A percentile compares a stretch with the other conserved stretches of the same genome.
These are phyloP conservation scores for Diaporthe destruens DNA, from an alignment of 2,329 filamentous ascomycete species.

Conservation along the genomic window DNA sequence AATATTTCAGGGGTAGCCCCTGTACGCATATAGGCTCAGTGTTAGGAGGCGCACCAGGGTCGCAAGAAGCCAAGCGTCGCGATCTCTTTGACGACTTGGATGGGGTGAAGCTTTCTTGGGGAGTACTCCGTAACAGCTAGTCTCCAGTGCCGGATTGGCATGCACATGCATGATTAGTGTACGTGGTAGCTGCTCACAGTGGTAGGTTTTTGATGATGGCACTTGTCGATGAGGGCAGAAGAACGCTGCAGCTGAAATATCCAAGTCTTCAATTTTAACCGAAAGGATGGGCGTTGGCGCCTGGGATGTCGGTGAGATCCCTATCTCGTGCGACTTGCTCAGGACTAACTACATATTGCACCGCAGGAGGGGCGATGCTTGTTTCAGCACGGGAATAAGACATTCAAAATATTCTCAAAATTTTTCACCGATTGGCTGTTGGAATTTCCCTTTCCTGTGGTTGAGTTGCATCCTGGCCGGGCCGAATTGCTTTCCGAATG, in stretches of 20 bases:
- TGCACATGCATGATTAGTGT: conserved; percentile 25
- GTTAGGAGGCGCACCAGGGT: not conserved
- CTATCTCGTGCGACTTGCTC: not conserved
- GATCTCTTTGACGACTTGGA: conserved; percentile 23
- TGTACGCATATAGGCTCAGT: not conserved
- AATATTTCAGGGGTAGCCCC: not conserved
- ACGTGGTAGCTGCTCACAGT: too few species aligned
- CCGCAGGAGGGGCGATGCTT: not conserved
- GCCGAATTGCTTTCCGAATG: conserved; percentile 21
- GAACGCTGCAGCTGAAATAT: not conserved
- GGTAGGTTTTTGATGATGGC: not conserved
- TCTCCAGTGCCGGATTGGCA: conserved; percentile 1
- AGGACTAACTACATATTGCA: too few species aligned
- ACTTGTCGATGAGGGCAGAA: not conserved
- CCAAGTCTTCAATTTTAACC: not conserved
- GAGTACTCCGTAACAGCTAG: conserved; percentile 5
- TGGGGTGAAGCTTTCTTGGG: conserved; percentile 17
- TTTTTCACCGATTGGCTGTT: not conserved
- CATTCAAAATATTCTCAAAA: not conserved
- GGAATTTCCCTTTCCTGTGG: not conserved
- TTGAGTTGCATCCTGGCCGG: not conserved
- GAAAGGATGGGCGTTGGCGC: not conserved
- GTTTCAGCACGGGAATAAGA: not conserved
- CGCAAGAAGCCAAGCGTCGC: conserved; percentile 5
- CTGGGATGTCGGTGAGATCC: not conserved